Evolutionary conservation across 2,329 filamentous ascomycete genomes (phyloP), one percentile per base, ranked within the genome.

Genomic region (Penicillium brevicompactum): DNA sequence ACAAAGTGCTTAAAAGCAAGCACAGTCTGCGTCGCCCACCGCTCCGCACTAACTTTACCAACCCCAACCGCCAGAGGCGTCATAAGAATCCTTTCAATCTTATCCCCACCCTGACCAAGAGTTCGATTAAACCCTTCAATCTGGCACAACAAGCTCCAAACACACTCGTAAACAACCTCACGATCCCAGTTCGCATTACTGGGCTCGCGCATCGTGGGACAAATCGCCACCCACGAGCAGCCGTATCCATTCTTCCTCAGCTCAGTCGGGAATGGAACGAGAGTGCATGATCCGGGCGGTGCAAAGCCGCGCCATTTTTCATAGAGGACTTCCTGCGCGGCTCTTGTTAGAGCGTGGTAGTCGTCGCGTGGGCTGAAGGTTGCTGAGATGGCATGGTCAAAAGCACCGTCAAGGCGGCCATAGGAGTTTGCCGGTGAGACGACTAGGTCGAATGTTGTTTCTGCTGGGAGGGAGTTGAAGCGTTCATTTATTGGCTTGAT

Each of bases 391-490:
- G 81, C 81, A 58, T 82, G 78, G 66, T 84, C 81, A 58, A 83
- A 84, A 46, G 75, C 79, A 27, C 82, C 82, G 58, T 84, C 81
- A 1, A 85, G 74, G 1, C 76, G 74, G 27, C 75, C 81, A 63
- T 82, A 84, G 1, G 80, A 82, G 61, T 84, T 84, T 41, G 81
- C 80, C 0, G 81, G 82, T 1, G 81, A 84, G 21, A 83, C 80
- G 41, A 84, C 69, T 11, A 78, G 70, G 62, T 83, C 77, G 62
- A 81, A 82, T 30, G 68, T 68, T 8, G 74, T 64, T 0, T 56
- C 48, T 0, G 62, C 10, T 0, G 76, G 68, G 2, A 83, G 62
- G 2, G 67, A 61, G 9, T 71, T 67, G 5, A 84, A 73, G 6
- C 68, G 66, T 42, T 65, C 70, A 55, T 78, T 64, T 60, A 71